A percentile compares a stretch with the other conserved stretches of the same genome.
Evolutionary conservation across 306 rosid genomes (phyloP).

Genomic region (Argentina anserina): DNA sequence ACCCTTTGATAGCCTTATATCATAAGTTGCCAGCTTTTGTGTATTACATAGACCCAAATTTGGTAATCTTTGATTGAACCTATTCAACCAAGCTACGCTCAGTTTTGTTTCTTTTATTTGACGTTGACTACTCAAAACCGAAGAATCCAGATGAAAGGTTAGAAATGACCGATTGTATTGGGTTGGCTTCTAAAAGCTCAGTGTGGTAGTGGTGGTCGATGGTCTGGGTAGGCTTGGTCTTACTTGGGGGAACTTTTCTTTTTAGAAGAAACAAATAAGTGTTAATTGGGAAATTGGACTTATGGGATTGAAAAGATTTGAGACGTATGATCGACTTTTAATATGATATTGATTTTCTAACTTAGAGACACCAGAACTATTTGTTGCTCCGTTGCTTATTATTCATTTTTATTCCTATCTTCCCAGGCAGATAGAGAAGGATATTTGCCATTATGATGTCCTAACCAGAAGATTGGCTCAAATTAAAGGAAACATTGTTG

Average conservation of each 20-base stretch:
- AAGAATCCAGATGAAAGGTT: not conserved
- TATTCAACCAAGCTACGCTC: not conserved
- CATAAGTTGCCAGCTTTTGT: not conserved
- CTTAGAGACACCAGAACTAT: not conserved
- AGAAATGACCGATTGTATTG: not conserved
- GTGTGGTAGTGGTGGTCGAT: not conserved
- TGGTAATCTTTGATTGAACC: not conserved
- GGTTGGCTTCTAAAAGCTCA: not conserved
- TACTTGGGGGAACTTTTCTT: not conserved
- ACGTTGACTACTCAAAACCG: not conserved
- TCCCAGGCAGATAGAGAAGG: conserved; percentile 92
- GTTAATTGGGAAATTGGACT: not conserved
- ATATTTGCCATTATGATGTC: conserved; percentile 93
- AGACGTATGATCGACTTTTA: not conserved
- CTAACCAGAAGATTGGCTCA: conserved; percentile 81
- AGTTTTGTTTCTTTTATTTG: not conserved
- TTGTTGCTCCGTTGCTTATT: not conserved
- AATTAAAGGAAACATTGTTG: conserved; percentile 61
- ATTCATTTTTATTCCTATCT: not conserved
- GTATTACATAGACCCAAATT: not conserved
- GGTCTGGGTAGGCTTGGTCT: not conserved
- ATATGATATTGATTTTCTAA: not conserved
- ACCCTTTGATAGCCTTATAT: conserved; percentile 15
- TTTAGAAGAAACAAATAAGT: too few species aligned
- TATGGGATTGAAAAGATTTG: not conserved